phyloP scores from a whole-genome alignment of 1,139 yeast genomes.

The Casaregolazyma suthepensis region DNA sequence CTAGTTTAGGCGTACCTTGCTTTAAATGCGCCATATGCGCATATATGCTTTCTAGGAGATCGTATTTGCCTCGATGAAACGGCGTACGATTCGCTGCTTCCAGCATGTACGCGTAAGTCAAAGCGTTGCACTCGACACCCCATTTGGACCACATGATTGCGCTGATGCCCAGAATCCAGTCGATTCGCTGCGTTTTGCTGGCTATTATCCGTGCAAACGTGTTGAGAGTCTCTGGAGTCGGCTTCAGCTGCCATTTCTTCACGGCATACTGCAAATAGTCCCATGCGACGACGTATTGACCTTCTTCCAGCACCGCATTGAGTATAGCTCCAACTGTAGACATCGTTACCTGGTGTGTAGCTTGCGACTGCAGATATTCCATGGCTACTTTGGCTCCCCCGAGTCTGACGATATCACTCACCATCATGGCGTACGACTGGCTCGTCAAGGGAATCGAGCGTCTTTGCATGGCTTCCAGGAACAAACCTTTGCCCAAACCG shows the following conservation, averaged over 20 bases:
- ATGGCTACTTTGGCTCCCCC: conserved; percentile 22
- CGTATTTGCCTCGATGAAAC: conserved; percentile 16
- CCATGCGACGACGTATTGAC: conserved; percentile 17
- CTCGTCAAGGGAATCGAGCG: conserved; percentile 19
- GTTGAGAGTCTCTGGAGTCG: conserved; percentile 20
- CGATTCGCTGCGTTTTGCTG: conserved; percentile 18
- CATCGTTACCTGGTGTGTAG: conserved; percentile 5
- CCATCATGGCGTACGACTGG: conserved; percentile 19
- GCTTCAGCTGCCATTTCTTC: conserved; percentile 14
- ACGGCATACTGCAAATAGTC: conserved; percentile 16
- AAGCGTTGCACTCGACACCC: conserved; percentile 16
- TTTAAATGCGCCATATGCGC: conserved; percentile 9
- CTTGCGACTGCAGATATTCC: conserved; percentile 15
- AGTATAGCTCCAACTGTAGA: conserved; percentile 7
- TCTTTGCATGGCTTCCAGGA: conserved; percentile 22
- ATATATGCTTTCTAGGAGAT: conserved; percentile 16
- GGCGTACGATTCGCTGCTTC: conserved; percentile 19
- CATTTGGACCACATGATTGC: conserved; percentile 17
- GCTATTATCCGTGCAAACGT: conserved; percentile 20
- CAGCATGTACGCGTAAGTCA: conserved; percentile 19
- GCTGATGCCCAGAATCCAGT: conserved; percentile 24
- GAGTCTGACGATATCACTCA: conserved; percentile 20
- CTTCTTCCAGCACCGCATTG: conserved; percentile 13
- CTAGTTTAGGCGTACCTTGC: conserved; percentile 1
- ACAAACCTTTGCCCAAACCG: conserved; percentile 15